phyloP scores from a whole-genome alignment of 2,329 filamentous ascomycete species.

The Akanthomyces lecanii region DNA sequence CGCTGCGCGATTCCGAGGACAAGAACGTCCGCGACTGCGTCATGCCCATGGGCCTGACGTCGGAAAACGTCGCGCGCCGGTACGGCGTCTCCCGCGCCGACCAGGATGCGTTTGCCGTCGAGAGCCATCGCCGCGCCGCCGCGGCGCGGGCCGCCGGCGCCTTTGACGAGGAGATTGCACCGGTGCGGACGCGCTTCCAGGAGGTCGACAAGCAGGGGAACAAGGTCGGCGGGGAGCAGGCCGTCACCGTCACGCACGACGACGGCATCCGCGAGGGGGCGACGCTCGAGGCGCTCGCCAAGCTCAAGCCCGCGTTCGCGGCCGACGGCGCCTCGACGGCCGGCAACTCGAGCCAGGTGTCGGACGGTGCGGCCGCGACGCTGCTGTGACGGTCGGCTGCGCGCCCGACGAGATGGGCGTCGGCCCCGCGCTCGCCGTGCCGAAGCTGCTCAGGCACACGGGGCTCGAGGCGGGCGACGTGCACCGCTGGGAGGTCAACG shows the following conservation, averaged over 20 bases:
- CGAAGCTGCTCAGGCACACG: slow-evolving; percentile 65
- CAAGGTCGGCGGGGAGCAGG: slow-evolving; percentile 51
- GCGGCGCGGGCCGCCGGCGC: slow-evolving; percentile 63
- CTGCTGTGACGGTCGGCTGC: slow-evolving; percentile 75
- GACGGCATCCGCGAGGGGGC: slow-evolving; percentile 74
- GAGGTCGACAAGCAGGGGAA: slow-evolving; percentile 58
- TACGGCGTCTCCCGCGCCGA: slow-evolving; percentile 71
- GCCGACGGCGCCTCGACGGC: slow-evolving; percentile 73
- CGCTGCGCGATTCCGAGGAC: slow-evolving; percentile 57
- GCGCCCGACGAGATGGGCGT: slow-evolving; percentile 91
- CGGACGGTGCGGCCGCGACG: slow-evolving; percentile 79
- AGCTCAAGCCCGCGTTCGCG: slow-evolving; percentile 83
- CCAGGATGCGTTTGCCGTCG: slow-evolving; percentile 77
- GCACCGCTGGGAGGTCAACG: slow-evolving; percentile 89
- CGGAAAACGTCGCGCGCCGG: slow-evolving; percentile 78
- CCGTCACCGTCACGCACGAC: slow-evolving; percentile 68
- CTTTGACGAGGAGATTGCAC: slow-evolving; percentile 76
- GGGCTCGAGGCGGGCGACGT: slow-evolving; percentile 67
- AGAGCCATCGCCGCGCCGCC: slow-evolving; percentile 69
- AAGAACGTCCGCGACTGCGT: slow-evolving; percentile 79
- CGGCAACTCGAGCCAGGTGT: slow-evolving; percentile 82
- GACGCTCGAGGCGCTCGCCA: slow-evolving; percentile 65
- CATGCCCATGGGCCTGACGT: slow-evolving; percentile 90
- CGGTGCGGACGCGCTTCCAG: slow-evolving; percentile 67
- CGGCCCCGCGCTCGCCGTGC: slow-evolving; percentile 81